These are phyloP conservation scores for Eucalyptus rudis DNA, from an alignment of 345 rosid genomes.

Conservation along the genomic window DNA sequence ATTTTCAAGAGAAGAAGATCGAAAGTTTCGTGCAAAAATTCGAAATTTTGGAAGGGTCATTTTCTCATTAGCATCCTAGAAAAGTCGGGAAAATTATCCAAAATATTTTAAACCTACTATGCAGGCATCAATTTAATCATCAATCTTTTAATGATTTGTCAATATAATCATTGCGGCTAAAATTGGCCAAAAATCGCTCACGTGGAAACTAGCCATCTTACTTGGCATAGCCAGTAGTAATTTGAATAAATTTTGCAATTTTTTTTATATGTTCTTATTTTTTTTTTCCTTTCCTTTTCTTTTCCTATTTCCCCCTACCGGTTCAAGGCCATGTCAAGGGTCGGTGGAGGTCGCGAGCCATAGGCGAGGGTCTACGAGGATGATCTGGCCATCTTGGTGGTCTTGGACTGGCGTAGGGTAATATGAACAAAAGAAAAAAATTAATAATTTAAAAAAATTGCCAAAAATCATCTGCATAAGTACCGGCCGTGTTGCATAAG, in stretches of 20 bases:
- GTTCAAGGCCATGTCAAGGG: not conserved
- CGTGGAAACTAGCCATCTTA: accelerated
- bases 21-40: not conserved
- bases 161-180: not conserved
- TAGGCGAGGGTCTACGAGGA: not conserved
- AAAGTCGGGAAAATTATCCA: too few relatives aligned
- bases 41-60: not conserved
- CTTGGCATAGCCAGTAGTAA: accelerated
- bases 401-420: not conserved
- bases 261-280: too few relatives aligned
- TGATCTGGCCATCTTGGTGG: not conserved
- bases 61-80: not conserved
- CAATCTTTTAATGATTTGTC: too few relatives aligned
- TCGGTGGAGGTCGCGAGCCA: accelerated
- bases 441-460: too few relatives aligned
- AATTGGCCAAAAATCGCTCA: accelerated
- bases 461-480: too few relatives aligned
- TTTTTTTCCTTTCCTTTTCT: too few relatives aligned
- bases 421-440: not conserved
- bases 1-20: not conserved
- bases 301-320: not conserved
- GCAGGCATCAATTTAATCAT: not conserved
- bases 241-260: not conserved
- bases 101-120: too few relatives aligned
- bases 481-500: accelerated